Evolutionary conservation across 2,329 filamentous ascomycete species (phyloP), one percentile per base, ranked within the genome.

Genomic region (Sporothrix variecibatus): DNA sequence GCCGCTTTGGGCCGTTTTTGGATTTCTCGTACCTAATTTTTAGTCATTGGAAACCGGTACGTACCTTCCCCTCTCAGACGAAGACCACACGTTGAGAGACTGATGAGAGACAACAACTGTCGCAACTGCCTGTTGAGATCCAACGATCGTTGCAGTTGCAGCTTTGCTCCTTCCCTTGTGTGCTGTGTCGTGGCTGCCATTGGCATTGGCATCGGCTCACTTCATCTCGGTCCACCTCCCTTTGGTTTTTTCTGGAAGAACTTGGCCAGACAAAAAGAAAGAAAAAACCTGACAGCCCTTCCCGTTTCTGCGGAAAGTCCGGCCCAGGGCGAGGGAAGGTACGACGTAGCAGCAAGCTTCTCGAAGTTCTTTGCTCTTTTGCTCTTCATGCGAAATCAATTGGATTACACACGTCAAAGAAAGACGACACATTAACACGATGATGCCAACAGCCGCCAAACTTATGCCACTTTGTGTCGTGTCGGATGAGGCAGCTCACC

Each of bases 11-110:
- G 73, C 79, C 79, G 79, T 76, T 76, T 73, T 75, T 73, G 46
- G 73, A 67, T 79, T 80, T 79, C 77, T 76, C 75, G 75, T 79
- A 79, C 76, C 76, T 80, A 80, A 80, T 74, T 51, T 77, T 80
- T 80, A 78, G 78, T 79, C 77, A 80, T 77, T 70, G 72, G 75
- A 78, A 78, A 68, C 71, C 12, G 70, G 71, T 72, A 56, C 70
- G 73, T 70, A 72, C 69, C 56, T 34, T 64, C 38, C 56, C 28
- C 46, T 72, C 34, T 65, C 69, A 28, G 51, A 6, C 43, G 26
- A 8, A 53, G 6, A n/a, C n/a, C n/a, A n/a, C n/a, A n/a, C n/a
- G n/a, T n/a, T n/a, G n/a, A n/a, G n/a, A n/a, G n/a, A n/a, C n/a
- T n/a, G 40, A 53, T 0, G 20, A 31, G 9, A 70, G 28, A 38